Conservation (phyloP, 108 stramenopile genomes). For the Skeletonema grethae region DNA sequence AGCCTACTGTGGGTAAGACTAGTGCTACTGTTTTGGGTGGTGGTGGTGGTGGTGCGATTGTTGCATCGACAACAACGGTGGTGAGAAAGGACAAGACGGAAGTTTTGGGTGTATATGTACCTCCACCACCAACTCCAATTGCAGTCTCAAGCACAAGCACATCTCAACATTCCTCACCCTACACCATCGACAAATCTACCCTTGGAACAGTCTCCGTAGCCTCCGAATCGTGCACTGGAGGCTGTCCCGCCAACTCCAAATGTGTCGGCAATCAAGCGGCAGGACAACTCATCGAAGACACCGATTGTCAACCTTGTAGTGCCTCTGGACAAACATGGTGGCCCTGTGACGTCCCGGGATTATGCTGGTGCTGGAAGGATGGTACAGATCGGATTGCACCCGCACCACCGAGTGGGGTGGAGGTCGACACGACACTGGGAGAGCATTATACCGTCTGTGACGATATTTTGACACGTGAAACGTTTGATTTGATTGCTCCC, state of each 20-base stretch:
- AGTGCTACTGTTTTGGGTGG: too few species aligned
- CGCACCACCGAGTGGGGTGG: constrained; percentile 18
- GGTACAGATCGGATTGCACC: constrained; percentile 33
- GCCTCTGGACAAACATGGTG: constrained; percentile 28
- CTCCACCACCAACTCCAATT: background rate
- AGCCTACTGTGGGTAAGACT: background rate
- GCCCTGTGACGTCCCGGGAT: constrained; percentile 25
- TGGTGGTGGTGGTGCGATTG: background rate
- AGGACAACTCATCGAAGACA: constrained; percentile 29
- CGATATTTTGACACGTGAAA: constrained; percentile 20
- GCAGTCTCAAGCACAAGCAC: background rate
- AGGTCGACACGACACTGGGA: background rate
- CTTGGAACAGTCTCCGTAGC: constrained; percentile 24
- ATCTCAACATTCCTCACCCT: constrained; percentile 22
- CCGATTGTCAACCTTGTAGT: constrained; percentile 17
- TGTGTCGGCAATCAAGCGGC: constrained; percentile 30
- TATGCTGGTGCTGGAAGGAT: constrained; percentile 39
- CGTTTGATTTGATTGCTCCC: constrained; percentile 22
- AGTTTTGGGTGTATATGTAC: constrained; percentile 14
- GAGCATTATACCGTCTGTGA: constrained; percentile 25
- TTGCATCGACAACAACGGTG: background rate
- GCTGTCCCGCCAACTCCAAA: constrained; percentile 29
- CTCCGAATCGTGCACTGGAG: constrained; percentile 21
- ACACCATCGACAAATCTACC: constrained; percentile 25
- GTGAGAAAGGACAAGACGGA: constrained; percentile 30